These are phyloP conservation scores for Wickerhamomyces tratensis DNA, from an alignment of 805 yeast genomes.

Conservation along the genomic window DNA sequence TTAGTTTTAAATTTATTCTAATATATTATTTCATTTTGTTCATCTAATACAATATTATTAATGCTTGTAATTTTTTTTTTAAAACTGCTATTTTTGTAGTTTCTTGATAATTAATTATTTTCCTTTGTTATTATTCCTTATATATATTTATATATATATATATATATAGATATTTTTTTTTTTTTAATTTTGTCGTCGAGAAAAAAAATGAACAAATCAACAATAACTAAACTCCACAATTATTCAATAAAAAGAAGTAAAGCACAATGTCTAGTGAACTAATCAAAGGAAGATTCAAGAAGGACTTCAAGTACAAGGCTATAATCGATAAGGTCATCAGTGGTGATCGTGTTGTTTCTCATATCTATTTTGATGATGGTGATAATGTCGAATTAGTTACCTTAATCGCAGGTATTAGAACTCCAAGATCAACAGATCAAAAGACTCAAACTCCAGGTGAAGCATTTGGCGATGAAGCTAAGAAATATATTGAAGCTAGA, in stretches of 20 bases:
- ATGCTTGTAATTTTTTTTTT: too few species aligned
- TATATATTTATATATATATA: too few species aligned
- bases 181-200: too few species aligned
- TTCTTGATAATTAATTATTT: too few species aligned
- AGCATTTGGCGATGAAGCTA: slow-evolving; percentile 60
- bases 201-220: too few species aligned
- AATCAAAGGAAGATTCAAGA: slow-evolving; percentile 17
- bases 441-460: slow-evolving; percentile 31
- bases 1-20: too few species aligned
- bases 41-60: too few species aligned
- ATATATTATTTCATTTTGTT: too few species aligned
- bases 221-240: too few species aligned
- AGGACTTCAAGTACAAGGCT: slow-evolving; percentile 24
- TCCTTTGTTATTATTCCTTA: too few species aligned
- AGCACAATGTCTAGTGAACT: slow-evolving; percentile 3
- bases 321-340: slow-evolving; percentile 68
- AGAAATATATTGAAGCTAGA: slow-evolving; percentile 50
- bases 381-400: slow-evolving; percentile 51
- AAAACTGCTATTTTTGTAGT: too few species aligned
- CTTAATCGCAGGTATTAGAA: slow-evolving; percentile 61
- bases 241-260: background rate
- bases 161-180: too few species aligned
- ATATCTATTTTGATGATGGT: slow-evolving; percentile 38
- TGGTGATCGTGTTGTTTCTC: slow-evolving; percentile 68
- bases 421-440: slow-evolving; percentile 55